Base-by-base conservation (phyloP, 371 early-diverging fungal species). In the Choanephora cucurbitarum region DNA sequence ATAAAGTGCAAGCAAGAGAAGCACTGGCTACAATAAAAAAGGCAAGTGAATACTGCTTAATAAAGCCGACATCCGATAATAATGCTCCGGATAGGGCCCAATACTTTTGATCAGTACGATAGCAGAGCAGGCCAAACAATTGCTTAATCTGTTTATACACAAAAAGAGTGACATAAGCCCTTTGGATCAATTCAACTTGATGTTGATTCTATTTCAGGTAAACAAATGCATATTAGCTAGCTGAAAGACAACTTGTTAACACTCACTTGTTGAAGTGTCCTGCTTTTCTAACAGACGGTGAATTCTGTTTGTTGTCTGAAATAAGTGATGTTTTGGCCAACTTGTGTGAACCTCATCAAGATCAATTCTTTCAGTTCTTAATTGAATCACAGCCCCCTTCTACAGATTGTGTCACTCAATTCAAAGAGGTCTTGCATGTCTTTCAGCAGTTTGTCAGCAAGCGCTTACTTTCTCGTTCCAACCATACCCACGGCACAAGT, bases 121-220 rank as follows among this genome's bases (percentile, higher is more conserved):
- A 3, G 15, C 40, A 9, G 50, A 56, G 33, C 24, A 45, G 9
- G 31, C 50, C 3, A 62, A 59, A 23, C 28, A 24, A 43, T 18
- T 57, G 7, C 13, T 67, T 15, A 37, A 34, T 13, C 24, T 24
- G 2, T 51, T 58, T 5, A 45, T 37, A 28, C 45, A 52, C 19
- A 62, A 42, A 19, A 64, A 37, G 3, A 60, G 67, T 37, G 58
- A 62, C 9, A 49, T 19, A 1, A 45, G 51, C 3, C 5, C 43
- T 6, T 28, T 47, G 7, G 18, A 40, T 4, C 52, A 66, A 11
- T 15, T 72, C 9, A 70, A 70, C 48, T 46, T 62, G 8, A 49
- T 76, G 6, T 57, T 76, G 10, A 68, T 70, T 14, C 18, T 70
- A 51, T 76, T 72, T 32, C 77, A 72, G 58, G 72, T 68, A 64